Evolutionary conservation across 2,329 filamentous ascomycete genomes (phyloP).

Genomic region (Aureobasidium subglaciale): DNA sequence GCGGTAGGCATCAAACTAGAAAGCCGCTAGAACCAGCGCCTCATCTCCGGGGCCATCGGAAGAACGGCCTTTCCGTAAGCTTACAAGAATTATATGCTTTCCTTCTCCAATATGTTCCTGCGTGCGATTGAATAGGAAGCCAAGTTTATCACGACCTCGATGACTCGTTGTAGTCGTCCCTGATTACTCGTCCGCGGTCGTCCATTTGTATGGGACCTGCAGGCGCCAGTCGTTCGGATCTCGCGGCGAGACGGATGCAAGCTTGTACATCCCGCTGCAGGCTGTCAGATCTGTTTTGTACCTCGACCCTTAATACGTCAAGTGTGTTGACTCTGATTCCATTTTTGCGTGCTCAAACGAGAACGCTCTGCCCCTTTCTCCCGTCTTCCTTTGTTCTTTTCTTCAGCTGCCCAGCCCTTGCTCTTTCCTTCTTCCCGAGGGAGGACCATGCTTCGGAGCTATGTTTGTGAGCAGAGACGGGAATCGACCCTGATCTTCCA

Average conservation of each 20-base stretch:
- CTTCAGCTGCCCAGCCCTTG: neutral
- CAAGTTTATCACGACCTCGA: neutral
- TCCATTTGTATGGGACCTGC: slow-evolving; percentile 8
- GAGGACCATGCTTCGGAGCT: neutral
- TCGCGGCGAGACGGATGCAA: slow-evolving; percentile 10
- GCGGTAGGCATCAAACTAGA: slow-evolving; percentile 14
- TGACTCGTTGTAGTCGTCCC: slow-evolving; percentile 9
- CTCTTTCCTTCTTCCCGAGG: slow-evolving; percentile 5
- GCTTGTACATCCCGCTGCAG: slow-evolving; percentile 13
- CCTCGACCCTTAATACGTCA: slow-evolving; percentile 8
- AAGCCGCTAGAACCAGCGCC: slow-evolving; percentile 13
- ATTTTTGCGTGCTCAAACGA: slow-evolving; percentile 8
- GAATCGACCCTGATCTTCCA: slow-evolving; percentile 2
- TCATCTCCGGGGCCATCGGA: slow-evolving; percentile 12
- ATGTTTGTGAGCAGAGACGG: slow-evolving; percentile 3
- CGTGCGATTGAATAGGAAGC: neutral
- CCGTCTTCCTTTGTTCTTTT: neutral
- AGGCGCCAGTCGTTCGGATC: slow-evolving; percentile 2
- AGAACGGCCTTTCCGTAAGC: slow-evolving; percentile 7
- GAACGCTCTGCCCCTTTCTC: neutral
- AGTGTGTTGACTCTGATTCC: slow-evolving; percentile 3
- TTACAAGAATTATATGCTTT: slow-evolving; percentile 8
- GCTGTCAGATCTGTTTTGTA: slow-evolving; percentile 6
- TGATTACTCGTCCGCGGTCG: neutral
- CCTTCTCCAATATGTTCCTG: slow-evolving; percentile 4